Base-by-base conservation (phyloP, 2,329 filamentous ascomycete species). In the Aureobasidium leucospermi region DNA sequence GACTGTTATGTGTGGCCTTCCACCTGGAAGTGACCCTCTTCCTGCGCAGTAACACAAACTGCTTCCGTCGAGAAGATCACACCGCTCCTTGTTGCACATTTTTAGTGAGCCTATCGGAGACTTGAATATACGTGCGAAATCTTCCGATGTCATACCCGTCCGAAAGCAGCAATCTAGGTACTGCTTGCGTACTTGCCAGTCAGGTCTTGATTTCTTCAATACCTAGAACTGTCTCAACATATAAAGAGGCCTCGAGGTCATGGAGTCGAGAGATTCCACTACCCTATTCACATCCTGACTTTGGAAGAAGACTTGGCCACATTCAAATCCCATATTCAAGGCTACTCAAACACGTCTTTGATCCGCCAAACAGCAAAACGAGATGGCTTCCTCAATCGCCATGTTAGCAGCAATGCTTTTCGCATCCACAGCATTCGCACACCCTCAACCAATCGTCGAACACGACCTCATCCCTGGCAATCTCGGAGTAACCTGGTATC, bases 401-500 rank as follows among this genome's bases (percentile, higher is more conserved):
- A 31, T 57, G 4, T 32, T 57, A 4, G 41, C 41, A 38, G 52
- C 42, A 36, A 39, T 58, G 23, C 51, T 55, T 1, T 48, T 28
- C 9, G 32, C 43, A n/a, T 47, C 55, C 2, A 8, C 41, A n/a
- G 16, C 34, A 42, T 15, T 48, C n/a, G 43, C 43, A n/a, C 13
- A 47, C 10, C 55, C 55, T 29, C 42, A 41, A 13, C 15, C 42
- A 23, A 10, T 57, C 53, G 23, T 13, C 11, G 5, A 38, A 6
- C 2, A n/a, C 5, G 32, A 15, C 34, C n/a, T 23, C 6, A n/a
- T 13, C 3, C 49, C 59, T 5, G 19, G 15, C 9, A 60, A 46
- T 15, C 41, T 47, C 6, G 34, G 59, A 6, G 56, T 60, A 10
- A 59, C 52, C 39, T 63, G 45, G 41, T 63, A 60, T 41, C 61